Evolutionary conservation across 225 moss, liverwort and hornwort species (phyloP).

Genomic region (Physcomitrium patens): DNA sequence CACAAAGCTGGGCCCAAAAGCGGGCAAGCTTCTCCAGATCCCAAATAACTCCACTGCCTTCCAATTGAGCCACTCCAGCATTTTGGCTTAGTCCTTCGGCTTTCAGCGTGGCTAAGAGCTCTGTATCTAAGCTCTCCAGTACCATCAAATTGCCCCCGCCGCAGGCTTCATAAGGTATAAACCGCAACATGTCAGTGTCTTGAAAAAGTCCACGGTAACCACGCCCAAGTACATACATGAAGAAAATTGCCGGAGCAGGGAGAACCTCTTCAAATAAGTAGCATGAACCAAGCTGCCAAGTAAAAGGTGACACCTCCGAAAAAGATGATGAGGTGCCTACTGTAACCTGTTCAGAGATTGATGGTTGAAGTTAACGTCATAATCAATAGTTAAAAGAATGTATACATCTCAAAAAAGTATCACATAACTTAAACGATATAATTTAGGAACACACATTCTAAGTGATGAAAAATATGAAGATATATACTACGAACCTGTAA

Average conservation of each 20-base stretch:
- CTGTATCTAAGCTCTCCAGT: constrained; percentile 76
- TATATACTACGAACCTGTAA: constrained; percentile 40
- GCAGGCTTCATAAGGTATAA: constrained; percentile 80
- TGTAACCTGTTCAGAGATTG: constrained; percentile 45
- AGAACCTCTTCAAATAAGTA: constrained; percentile 88
- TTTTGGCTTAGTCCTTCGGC: constrained; percentile 53
- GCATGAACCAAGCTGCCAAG: constrained; percentile 84
- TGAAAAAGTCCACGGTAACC: constrained; percentile 81
- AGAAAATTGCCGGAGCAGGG: constrained; percentile 68
- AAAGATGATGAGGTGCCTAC: constrained; percentile 62
- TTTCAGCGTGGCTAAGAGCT: constrained; percentile 56
- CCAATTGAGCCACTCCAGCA: constrained; percentile 41
- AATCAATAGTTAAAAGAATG: constrained; percentile 1
- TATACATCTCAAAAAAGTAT: background rate
- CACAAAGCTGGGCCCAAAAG: constrained; percentile 74
- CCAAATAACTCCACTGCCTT: constrained; percentile 82
- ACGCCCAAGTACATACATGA: constrained; percentile 80
- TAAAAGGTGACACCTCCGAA: constrained; percentile 56
- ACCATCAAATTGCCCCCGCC: constrained; percentile 78
- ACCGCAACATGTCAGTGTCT: constrained; percentile 73
- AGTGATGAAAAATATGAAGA: background rate
- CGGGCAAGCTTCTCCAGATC: constrained; percentile 78
- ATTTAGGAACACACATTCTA: background rate
- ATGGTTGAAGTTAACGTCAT: background rate
- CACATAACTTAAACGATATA: background rate